Base-by-base conservation (phyloP, 352 stramenopile species). In the Pythium pyrilobum region DNA sequence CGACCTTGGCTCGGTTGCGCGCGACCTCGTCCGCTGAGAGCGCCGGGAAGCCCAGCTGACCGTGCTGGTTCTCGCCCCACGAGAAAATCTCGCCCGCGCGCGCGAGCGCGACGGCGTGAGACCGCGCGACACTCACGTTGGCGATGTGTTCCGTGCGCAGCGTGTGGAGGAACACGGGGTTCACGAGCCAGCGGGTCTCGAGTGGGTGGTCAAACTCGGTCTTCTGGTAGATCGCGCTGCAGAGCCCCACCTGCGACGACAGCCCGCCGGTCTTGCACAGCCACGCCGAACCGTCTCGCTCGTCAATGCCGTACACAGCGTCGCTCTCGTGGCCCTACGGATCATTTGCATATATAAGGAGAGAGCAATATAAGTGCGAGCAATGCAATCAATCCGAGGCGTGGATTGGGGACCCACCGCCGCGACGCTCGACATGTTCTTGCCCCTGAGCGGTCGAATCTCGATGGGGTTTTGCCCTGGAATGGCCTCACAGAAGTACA, bases 21-120 rank as follows among this genome's bases (percentile, higher is more conserved):
- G 74, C 71, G 4, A 87, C 76, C 0, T 76, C 56, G 3, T 74
- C 77, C 8, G 74, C 60, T n/a, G 59, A 72, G 15, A 74, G 63
- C 8, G 62, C 64, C 11, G 52, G 56, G 46, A 82, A 79, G 12
- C 84, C 81, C 20, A 91, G 71, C 10, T 83, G 73, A 15, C 81
- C 80, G 31, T 98, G 87, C 47, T 98, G 92, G 54, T 97, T 97
- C 55, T 89, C 92, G 15, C 96, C 96, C 91, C 95, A 99, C 6
- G 85, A 91, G 56, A 97, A 98, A 5, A 98, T 84, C 24, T 86
- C 66, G 0, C 96, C 96, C 18, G 88, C 77, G 4, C 79, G 67
- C 2, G 86, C 85, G 5, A 96, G 64, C 16, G 80, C 91, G 40
- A 97, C 66, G 0, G 62, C 75, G 51, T 90, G 79, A 0, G 67